Percentiles rank a stretch among this genome's conserved stretches.
Evolutionary conservation across 2,329 filamentous ascomycete species (phyloP).

Genomic region (Ophiocordyceps camponoti-leonardi): DNA sequence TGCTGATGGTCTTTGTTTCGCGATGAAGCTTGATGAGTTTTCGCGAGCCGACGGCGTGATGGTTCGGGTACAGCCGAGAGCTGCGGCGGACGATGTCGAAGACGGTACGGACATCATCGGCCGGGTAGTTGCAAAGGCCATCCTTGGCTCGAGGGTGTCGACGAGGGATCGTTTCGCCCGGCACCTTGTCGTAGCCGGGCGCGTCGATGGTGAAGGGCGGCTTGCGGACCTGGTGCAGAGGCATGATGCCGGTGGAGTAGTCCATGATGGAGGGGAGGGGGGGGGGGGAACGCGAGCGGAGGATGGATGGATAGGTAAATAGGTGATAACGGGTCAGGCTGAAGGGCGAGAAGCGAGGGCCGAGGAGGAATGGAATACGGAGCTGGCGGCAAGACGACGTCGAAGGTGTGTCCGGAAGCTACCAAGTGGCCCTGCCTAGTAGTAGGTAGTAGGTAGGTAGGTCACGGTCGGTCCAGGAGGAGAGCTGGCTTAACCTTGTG

Average conservation of each 20-base stretch:
- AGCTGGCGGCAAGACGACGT: too few relatives aligned
- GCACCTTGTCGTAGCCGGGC: conserved; percentile 46
- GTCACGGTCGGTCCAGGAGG: too few relatives aligned
- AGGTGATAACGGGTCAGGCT: background rate
- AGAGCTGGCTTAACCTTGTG: too few relatives aligned
- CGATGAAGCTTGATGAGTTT: conserved; percentile 61
- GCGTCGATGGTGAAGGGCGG: conserved; percentile 62
- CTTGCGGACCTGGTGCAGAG: conserved; percentile 44
- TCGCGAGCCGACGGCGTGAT: conserved; percentile 52
- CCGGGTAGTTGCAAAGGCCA: conserved; percentile 46
- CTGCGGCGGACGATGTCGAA: conserved; percentile 63
- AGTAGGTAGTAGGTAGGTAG: too few relatives aligned
- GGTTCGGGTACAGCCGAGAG: conserved; percentile 43
- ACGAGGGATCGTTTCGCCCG: conserved; percentile 73
- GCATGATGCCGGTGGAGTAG: conserved; percentile 27
- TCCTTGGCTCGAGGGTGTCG: conserved; percentile 57
- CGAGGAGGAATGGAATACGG: too few relatives aligned
- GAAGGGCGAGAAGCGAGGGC: too few relatives aligned
- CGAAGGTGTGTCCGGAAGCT: too few relatives aligned
- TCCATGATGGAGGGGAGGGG: conserved; percentile 2
- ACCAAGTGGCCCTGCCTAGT: too few relatives aligned
- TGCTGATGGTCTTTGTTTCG: conserved; percentile 81
- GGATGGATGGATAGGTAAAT: background rate
- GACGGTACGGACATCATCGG: conserved; percentile 55
- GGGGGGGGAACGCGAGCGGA: background rate